These are phyloP conservation scores for Aureobasidium namibiae DNA, from an alignment of 2,329 filamentous ascomycete genomes.

Conservation along the genomic window DNA sequence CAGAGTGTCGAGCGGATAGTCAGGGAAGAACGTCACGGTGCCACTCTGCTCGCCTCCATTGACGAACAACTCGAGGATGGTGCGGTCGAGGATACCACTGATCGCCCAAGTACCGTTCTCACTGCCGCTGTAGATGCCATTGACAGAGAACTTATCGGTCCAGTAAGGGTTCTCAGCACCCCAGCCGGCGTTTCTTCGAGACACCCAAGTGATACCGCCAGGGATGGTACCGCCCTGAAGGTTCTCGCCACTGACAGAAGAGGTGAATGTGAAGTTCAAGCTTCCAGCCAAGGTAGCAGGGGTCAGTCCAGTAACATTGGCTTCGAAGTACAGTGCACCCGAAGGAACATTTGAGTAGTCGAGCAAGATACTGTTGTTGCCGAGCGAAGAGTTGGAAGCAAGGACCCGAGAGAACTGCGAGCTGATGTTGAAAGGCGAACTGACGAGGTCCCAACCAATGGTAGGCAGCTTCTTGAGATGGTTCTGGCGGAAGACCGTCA, in stretches of 20 bases:
- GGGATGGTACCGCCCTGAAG: constrained; percentile 44
- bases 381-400: constrained; percentile 35
- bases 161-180: constrained; percentile 49
- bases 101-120: constrained; percentile 31
- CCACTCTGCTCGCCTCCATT: constrained; percentile 43
- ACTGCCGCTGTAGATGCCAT: constrained; percentile 20
- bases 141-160: constrained; percentile 44
- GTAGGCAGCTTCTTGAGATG: constrained; percentile 45
- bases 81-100: constrained; percentile 45
- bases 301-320: constrained; percentile 41
- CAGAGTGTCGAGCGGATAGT: constrained; percentile 33
- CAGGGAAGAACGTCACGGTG: constrained; percentile 46
- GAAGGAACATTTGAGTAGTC: constrained; percentile 45
- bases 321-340: constrained; percentile 47
- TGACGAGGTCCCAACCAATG: constrained; percentile 45
- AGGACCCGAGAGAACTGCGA: constrained; percentile 41
- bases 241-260: constrained; percentile 41
- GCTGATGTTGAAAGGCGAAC: constrained; percentile 41
- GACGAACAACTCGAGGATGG: constrained; percentile 48
- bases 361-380: constrained; percentile 41
- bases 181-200: constrained; percentile 37
- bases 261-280: constrained; percentile 47
- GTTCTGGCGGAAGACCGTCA: constrained; percentile 45
- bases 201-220: constrained; percentile 43
- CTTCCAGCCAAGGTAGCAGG: constrained; percentile 26